Base-by-base conservation (phyloP, 345 rosid genomes). In the Rubroshorea leprosula region DNA sequence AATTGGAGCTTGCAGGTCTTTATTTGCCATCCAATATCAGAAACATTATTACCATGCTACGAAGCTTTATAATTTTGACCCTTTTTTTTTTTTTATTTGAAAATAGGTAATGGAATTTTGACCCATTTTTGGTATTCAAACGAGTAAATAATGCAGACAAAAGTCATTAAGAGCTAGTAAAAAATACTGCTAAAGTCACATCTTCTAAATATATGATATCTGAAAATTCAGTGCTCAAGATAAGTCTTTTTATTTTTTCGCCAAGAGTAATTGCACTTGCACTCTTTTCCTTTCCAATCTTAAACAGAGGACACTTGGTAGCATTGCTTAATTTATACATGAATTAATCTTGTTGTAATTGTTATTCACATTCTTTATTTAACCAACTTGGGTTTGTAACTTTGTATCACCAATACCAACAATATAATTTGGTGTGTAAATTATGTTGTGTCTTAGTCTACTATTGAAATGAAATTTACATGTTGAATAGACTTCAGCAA, bases 1-100 rank as follows among this genome's bases (percentile, higher is more conserved):
- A 77, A 75, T 69, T 89, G 98, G 95, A 66, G 87, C 74, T 71
- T 83, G 58, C 86, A 84, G 93, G 95, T 91, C 59, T 21, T 0
- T 22, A 53, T 64, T 26, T 46, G 20, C 48, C 57, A 4, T 44
- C 41, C 41, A 4, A 10, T 35, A 35, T 35, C 41, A 6, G 11
- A 8, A 35, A 1, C 11, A 4, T 35, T 35, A 35, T 6, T 2
- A 35, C 41, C 41, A 35, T 35, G 7, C 41, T 8, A 13, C 12
- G 41, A 35, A 2, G 11, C 1, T 35, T 35, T 35, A n/a, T n/a
- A 35, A 13, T 35, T 35, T 29, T 35, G 7, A 35, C 41, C n/a
- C n/a, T n/a, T n/a, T n/a, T n/a, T n/a, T n/a, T n/a, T n/a, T n/a
- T n/a, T n/a, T n/a, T n/a, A n/a, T n/a, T n/a, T n/a, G n/a, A n/a